Evolutionary conservation across 2,329 filamentous ascomycete genomes (phyloP).

Genomic region (Ophiostoma himal-ulmi): DNA sequence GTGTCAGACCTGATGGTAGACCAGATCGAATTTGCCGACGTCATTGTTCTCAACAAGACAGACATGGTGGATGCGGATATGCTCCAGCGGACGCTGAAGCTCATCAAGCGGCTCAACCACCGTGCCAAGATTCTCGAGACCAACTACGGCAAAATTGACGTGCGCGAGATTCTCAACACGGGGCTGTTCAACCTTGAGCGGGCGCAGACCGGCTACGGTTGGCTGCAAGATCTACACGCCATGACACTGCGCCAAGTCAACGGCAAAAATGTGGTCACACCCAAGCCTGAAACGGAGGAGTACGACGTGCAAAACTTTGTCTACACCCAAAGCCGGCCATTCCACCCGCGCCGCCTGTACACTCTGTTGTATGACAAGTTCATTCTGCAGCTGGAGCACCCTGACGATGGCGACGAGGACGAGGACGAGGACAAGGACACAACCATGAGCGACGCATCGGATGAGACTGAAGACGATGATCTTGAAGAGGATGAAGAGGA

Average conservation of each 20-base stretch:
- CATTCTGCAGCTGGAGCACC: slow-evolving; percentile 44
- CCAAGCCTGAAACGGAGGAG: slow-evolving; percentile 66
- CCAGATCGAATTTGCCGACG: slow-evolving; percentile 71
- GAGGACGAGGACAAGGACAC: not conserved
- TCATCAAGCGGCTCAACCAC: slow-evolving; percentile 60
- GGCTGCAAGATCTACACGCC: slow-evolving; percentile 63
- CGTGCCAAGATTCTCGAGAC: slow-evolving; percentile 59
- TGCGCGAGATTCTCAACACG: slow-evolving; percentile 60
- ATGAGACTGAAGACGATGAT: not conserved
- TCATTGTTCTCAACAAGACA: slow-evolving; percentile 65
- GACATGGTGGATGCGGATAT: slow-evolving; percentile 47
- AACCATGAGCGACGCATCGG: not conserved
- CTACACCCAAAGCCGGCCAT: slow-evolving; percentile 55
- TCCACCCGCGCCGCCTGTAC: slow-evolving; percentile 45
- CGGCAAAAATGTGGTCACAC: slow-evolving; percentile 49
- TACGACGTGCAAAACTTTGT: slow-evolving; percentile 68
- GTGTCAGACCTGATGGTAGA: slow-evolving; percentile 72
- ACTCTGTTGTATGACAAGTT: slow-evolving; percentile 45
- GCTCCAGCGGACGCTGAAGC: slow-evolving; percentile 39
- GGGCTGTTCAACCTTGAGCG: slow-evolving; percentile 58
- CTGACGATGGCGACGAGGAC: slow-evolving; percentile 32
- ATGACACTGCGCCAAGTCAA: slow-evolving; percentile 54
- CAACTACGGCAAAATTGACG: slow-evolving; percentile 53
- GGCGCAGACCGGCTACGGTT: slow-evolving; percentile 60
- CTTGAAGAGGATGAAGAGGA: not conserved